Conservation (phyloP, 139 green algal species). For the Coelastrella sp. region DNA sequence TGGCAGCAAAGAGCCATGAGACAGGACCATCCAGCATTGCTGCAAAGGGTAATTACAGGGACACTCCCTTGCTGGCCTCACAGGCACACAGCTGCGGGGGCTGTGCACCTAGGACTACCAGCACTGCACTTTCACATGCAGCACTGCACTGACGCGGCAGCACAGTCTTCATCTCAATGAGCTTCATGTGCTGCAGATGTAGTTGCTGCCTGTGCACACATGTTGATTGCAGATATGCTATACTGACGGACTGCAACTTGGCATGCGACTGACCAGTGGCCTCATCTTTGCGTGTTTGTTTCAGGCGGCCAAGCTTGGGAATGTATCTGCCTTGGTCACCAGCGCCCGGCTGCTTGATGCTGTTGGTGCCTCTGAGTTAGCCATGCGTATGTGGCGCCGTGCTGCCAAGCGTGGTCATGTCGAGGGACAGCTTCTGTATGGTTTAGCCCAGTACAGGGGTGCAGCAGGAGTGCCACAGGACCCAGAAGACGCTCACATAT, state of each 20-base stretch:
- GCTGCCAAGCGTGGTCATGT: slow-evolving; percentile 35
- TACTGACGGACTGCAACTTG: not conserved
- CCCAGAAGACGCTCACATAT: slow-evolving; percentile 38
- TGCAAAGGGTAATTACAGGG: slow-evolving; percentile 10
- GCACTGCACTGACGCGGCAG: too few species aligned
- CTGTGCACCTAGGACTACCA: too few species aligned
- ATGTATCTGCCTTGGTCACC: slow-evolving; percentile 27
- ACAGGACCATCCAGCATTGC: slow-evolving; percentile 6
- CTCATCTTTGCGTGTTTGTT: not conserved
- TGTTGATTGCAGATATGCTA: not conserved
- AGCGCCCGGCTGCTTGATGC: slow-evolving; percentile 37
- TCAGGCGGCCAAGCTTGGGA: slow-evolving; percentile 31
- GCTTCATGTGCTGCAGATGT: not conserved
- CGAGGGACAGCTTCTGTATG: slow-evolving; percentile 33
- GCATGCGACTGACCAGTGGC: not conserved
- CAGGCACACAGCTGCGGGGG: too few species aligned
- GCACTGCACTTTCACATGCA: not conserved
- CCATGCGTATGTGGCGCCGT: slow-evolving; percentile 26
- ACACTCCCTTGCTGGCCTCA: too few species aligned
- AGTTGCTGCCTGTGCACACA: too few species aligned
- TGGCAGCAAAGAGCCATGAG: not conserved
- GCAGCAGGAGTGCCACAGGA: not conserved
- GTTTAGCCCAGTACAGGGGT: slow-evolving; percentile 39
- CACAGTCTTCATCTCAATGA: not conserved
- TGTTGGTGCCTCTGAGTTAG: slow-evolving; percentile 4